Percentiles rank a stretch among this genome's conserved stretches.
These are phyloP conservation scores for Magnolia kwangsiensis DNA, from an alignment of 164 flowering plant species.

Conservation along the genomic window DNA sequence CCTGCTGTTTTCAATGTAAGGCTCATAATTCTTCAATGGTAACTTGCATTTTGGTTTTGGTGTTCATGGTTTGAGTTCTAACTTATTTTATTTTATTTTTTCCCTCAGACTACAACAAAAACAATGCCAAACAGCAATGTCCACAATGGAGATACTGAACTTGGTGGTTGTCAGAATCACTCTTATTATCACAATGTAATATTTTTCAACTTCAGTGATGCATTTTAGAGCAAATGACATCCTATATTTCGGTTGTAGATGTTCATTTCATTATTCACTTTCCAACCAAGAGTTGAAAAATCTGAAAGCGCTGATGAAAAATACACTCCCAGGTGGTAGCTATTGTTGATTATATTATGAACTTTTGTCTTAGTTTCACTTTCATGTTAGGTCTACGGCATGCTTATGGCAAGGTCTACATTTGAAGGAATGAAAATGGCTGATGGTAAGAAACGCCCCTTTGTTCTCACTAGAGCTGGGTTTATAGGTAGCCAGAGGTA, in stretches of 20 bases:
- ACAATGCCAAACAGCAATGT: conserved; percentile 94
- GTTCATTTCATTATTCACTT: conserved; percentile 3
- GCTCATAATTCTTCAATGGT: neutral
- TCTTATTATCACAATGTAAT: conserved; percentile 87
- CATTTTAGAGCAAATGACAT: neutral
- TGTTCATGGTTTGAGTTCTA: neutral
- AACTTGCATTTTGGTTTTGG: neutral
- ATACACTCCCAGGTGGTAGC: no score
- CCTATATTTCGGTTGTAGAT: neutral
- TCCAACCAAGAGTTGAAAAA: neutral
- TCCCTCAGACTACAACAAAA: conserved; percentile 67
- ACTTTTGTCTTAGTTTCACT: neutral
- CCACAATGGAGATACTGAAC: conserved; percentile 78
- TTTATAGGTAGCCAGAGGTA: conserved; percentile 86
- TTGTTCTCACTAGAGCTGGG: conserved; percentile 96
- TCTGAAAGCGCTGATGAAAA: neutral
- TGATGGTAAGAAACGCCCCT: conserved; percentile 66
- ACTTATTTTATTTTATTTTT: neutral
- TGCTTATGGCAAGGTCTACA: conserved; percentile 96
- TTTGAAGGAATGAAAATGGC: conserved; percentile 87
- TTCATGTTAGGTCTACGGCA: conserved; percentile 72
- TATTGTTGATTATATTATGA: neutral
- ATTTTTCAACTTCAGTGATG: conserved; percentile 10
- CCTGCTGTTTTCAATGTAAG: conserved; percentile 87
- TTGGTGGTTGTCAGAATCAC: conserved; percentile 82